A percentile compares a stretch with the other conserved stretches of the same genome.
Evolutionary conservation across 225 moss, liverwort and hornwort species (phyloP).

Genomic region (Marchantia polymorpha): DNA sequence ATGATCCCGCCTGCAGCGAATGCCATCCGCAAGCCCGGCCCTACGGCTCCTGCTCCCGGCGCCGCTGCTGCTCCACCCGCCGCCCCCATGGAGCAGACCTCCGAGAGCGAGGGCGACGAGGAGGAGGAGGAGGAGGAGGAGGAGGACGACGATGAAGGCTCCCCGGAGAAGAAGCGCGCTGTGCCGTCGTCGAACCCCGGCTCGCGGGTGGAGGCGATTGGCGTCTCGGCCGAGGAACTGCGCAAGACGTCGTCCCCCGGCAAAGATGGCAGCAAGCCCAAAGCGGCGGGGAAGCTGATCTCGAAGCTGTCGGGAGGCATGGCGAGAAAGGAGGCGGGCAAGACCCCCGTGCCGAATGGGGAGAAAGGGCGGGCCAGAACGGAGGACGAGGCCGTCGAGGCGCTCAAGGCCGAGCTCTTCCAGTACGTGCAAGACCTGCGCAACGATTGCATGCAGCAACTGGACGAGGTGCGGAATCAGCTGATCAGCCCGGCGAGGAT

Average conservation of each 20-base stretch:
- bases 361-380: neutral
- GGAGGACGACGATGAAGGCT: neutral
- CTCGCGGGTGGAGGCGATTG: neutral
- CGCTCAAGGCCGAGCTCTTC: constrained; percentile 1
- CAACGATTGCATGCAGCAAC: constrained; percentile 12
- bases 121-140: constrained; percentile 2
- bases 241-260: neutral
- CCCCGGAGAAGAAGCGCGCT: neutral
- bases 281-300: neutral
- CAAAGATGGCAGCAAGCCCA: neutral
- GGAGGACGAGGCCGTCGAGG: neutral
- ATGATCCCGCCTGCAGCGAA: neutral
- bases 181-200: neutral
- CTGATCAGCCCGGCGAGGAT: neutral
- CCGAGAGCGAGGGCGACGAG: neutral
- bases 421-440: neutral
- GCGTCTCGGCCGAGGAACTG: neutral
- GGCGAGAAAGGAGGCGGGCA: neutral
- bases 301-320: neutral
- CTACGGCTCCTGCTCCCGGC: neutral
- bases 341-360: neutral
- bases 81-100: neutral
- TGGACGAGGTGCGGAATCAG: neutral
- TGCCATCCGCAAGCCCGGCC: neutral
- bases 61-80: no score